A percentile compares a stretch with the other conserved stretches of the same genome.
Conservation (phyloP, 208 protist species). For the Leishmania braziliensis region DNA sequence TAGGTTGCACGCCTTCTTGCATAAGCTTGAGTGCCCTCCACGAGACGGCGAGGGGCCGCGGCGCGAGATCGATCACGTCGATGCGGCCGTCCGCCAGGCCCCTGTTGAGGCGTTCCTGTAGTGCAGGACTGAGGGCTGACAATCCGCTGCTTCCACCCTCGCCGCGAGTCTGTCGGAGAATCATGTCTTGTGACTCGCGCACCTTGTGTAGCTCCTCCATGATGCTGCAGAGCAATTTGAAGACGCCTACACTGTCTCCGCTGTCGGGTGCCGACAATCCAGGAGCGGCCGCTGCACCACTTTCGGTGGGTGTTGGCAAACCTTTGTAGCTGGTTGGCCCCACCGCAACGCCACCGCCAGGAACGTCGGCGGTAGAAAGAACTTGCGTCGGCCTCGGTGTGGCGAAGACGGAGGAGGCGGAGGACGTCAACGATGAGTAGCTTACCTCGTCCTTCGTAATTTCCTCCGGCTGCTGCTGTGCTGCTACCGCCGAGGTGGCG, state of each 20-base stretch:
- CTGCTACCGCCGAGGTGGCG: not conserved
- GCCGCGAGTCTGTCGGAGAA: constrained; percentile 33
- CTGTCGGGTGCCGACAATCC: not conserved
- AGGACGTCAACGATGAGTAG: constrained; percentile 4
- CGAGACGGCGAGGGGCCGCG: constrained; percentile 68
- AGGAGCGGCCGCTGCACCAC: not conserved
- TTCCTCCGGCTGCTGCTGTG: constrained; percentile 15
- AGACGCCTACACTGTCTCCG: constrained; percentile 42
- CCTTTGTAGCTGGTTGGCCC: not conserved
- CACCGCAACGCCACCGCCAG: not conserved
- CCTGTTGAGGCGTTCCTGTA: constrained; percentile 48
- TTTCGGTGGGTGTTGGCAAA: not conserved
- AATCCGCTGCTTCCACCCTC: constrained; percentile 9
- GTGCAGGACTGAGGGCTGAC: constrained; percentile 37
- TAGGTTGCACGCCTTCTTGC: constrained; percentile 67
- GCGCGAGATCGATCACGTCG: constrained; percentile 71
- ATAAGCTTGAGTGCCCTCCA: constrained; percentile 64
- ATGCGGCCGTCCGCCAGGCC: constrained; percentile 53
- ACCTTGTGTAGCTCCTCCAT: constrained; percentile 87
- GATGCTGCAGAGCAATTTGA: constrained; percentile 80
- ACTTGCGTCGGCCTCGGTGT: constrained; percentile 5
- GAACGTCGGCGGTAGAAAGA: constrained; percentile 28
- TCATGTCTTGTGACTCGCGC: constrained; percentile 70
- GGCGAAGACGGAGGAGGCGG: not conserved
- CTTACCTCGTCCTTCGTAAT: constrained; percentile 19